Conservation (phyloP, 306 rosid species). For the Vigna hirtella region DNA sequence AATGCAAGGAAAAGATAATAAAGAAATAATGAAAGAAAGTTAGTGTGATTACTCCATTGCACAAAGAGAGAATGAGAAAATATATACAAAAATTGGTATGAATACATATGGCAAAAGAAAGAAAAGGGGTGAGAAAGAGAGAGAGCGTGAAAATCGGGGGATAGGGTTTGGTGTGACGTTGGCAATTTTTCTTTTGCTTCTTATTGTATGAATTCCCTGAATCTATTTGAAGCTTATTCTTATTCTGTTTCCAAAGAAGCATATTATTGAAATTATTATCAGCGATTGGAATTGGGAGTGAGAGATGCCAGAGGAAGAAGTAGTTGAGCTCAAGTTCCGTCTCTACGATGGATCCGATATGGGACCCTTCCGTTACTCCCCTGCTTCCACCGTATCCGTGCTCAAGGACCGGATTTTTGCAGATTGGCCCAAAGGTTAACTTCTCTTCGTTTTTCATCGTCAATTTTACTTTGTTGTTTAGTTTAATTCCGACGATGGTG, state of each 20-base stretch:
- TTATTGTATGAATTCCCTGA: not conserved
- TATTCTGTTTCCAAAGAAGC: not conserved
- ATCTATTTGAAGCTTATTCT: not conserved
- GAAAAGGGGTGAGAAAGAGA: not conserved
- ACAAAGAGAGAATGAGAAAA: not conserved
- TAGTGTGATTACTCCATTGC: too few relatives aligned
- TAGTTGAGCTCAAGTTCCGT: conserved; percentile 88
- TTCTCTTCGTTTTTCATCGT: not conserved
- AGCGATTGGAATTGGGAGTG: not conserved
- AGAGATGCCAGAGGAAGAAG: conserved; percentile 89
- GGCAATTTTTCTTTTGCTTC: not conserved
- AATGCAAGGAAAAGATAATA: too few relatives aligned
- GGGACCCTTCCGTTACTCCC: conserved; percentile 84
- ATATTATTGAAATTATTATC: too few relatives aligned
- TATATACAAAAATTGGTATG: too few relatives aligned
- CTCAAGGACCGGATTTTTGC: conserved; percentile 82
- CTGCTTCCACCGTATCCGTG: conserved; percentile 72
- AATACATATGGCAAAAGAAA: not conserved
- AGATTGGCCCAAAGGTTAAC: conserved; percentile 91
- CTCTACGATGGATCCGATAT: conserved; percentile 90
- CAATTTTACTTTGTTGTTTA: not conserved
- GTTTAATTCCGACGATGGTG: conserved; percentile 22
- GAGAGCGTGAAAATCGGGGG: not conserved
- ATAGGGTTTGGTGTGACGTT: not conserved
- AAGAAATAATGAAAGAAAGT: too few relatives aligned